Percentiles rank a stretch among this genome's conserved stretches.
Conservation (phyloP, 768 basidiomycete species). For the Mycena vitilis region DNA sequence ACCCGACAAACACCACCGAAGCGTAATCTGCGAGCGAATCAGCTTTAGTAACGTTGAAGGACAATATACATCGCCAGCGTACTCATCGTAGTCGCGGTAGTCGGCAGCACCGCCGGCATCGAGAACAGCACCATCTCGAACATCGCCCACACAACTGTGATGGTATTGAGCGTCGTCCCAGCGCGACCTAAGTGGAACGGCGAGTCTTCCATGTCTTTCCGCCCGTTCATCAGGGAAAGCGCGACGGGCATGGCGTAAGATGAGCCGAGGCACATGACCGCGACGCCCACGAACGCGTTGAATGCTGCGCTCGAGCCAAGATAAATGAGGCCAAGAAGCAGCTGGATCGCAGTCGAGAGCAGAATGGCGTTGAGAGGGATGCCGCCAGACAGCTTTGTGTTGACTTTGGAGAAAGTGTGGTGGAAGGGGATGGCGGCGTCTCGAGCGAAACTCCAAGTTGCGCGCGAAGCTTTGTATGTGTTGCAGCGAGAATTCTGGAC, state of each 20-base stretch:
- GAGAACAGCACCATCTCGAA: constrained; percentile 76
- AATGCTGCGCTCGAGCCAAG: constrained; percentile 73
- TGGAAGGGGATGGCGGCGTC: constrained; percentile 74
- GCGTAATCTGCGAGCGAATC: constrained; percentile 63
- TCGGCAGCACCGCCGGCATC: constrained; percentile 74
- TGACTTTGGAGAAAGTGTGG: constrained; percentile 59
- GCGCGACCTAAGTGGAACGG: constrained; percentile 61
- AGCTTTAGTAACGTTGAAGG: background rate
- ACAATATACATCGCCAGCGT: constrained; percentile 23
- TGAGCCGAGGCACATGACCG: constrained; percentile 73
- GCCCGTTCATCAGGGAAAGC: constrained; percentile 58
- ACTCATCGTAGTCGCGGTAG: constrained; percentile 63
- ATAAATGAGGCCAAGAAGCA: constrained; percentile 71
- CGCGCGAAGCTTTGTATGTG: constrained; percentile 59
- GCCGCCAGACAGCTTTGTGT: constrained; percentile 49
- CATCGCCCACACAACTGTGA: constrained; percentile 68
- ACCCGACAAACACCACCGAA: constrained; percentile 74
- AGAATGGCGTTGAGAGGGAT: constrained; percentile 72
- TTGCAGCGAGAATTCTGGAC: too few relatives aligned
- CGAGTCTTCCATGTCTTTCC: constrained; percentile 59
- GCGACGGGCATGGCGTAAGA: constrained; percentile 73
- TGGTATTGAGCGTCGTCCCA: constrained; percentile 59
- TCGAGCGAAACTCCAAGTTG: constrained; percentile 78
- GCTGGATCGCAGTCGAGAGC: constrained; percentile 67
- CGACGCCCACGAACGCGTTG: constrained; percentile 76